Evolutionary conservation across 2,329 filamentous ascomycete genomes (phyloP), one percentile per base, ranked within the genome.

Genomic region (Blastomyces percursus): DNA sequence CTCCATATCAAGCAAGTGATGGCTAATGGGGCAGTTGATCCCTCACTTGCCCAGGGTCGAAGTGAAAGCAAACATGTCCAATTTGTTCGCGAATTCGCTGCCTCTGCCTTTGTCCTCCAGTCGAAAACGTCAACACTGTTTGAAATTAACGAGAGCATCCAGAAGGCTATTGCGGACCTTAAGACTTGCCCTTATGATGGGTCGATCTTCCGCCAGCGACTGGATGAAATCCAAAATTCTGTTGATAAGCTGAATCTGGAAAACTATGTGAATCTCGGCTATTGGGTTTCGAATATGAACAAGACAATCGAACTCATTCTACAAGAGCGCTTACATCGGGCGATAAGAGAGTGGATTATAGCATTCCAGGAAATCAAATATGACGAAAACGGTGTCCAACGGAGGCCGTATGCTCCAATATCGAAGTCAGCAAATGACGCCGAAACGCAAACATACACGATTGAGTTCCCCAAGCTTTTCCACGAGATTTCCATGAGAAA

Each of bases 401-500:
- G 57, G 24, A 46, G 32, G 14, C 14, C 14, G 32, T 42, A 48
- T 50, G 19, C 55, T 46, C 58, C 35, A 56, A 42, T 46, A 16
- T 62, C 65, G n/a, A 65, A 69, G 9, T 63, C 70, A 57, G 64
- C 64, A 40, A 61, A 62, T 21, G 67, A 67, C 44, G 73, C 65
- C 0, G 74, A 77, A 58, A 63, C 66, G 1, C 66, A 67, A 30
- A 66, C 67, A 7, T 75, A 76, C 65, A 71, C 68, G 24, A 75
- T 79, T 40, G 70, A 76, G 55, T 79, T 80, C 65, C 72, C 76
- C 6, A 71, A 71, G 40, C 82, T 96, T 30, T 82, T 94, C 19
- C 90, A 96, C 68, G 94, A 99, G 73, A 88, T 99, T 61, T 94
- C 91, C 6, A 99, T 99, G 91, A 89, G 90, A 40, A 97, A 97